phyloP scores from a whole-genome alignment of 805 yeast genomes.

The Hanseniaspora lachancei region DNA sequence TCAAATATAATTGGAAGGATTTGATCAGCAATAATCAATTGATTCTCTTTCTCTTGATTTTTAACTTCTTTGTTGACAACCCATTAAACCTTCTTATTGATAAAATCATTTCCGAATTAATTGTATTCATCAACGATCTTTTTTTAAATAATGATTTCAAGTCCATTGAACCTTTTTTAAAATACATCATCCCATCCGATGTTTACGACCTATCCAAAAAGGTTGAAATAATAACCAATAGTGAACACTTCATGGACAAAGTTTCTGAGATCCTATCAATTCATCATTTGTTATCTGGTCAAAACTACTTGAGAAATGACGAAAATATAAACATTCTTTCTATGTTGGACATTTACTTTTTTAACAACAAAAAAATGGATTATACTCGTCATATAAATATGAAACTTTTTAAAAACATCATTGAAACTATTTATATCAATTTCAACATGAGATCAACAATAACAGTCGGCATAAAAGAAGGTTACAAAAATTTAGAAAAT shows the following conservation, averaged over 20 bases:
- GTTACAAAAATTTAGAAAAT: neutral
- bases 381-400: slow-evolving; percentile 8
- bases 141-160: neutral
- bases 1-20: slow-evolving; percentile 6
- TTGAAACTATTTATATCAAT: neutral
- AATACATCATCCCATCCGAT: slow-evolving; percentile 1
- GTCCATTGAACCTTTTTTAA: neutral
- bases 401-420: slow-evolving; percentile 2
- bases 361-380: slow-evolving; percentile 9
- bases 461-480: neutral
- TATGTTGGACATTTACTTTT: neutral
- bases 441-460: slow-evolving; percentile 3
- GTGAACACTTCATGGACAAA: slow-evolving; percentile 10
- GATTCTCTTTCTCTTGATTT: slow-evolving; percentile 16
- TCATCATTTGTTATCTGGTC: neutral
- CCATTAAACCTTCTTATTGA: slow-evolving; percentile 14
- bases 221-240: neutral
- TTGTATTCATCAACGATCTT: neutral
- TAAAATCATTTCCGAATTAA: neutral
- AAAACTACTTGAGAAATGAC: neutral
- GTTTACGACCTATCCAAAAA: slow-evolving; percentile 5
- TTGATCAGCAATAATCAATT: slow-evolving; percentile 16
- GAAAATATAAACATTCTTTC: neutral
- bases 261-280: slow-evolving; percentile 4
- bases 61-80: slow-evolving; percentile 20